Conservation (phyloP, 352 stramenopile genomes). For the Bremia lactucae region DNA sequence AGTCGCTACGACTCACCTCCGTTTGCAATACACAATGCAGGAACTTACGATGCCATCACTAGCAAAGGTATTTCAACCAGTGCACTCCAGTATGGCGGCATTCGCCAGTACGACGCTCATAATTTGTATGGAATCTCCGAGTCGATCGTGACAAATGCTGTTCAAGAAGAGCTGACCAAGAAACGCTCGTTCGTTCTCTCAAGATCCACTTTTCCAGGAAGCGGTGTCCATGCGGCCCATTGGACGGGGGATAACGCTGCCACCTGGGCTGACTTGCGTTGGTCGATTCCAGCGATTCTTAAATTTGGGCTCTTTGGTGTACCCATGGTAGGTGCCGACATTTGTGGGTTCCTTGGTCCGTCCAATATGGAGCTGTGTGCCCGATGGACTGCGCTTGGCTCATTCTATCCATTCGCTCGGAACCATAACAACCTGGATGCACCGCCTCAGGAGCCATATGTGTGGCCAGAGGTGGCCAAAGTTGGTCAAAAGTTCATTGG, state of each 20-base stretch:
- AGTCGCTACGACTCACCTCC: conserved; percentile 49
- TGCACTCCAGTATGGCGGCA: conserved; percentile 35
- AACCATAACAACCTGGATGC: conserved; percentile 69
- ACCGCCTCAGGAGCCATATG: conserved; percentile 52
- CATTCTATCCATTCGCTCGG: conserved; percentile 72
- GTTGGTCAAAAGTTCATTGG: conserved; percentile 55
- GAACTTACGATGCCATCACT: conserved; percentile 25
- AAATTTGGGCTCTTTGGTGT: conserved; percentile 72
- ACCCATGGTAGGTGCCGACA: conserved; percentile 74
- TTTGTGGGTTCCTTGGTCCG: conserved; percentile 52
- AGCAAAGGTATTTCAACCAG: conserved; percentile 59
- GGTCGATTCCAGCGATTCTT: conserved; percentile 53
- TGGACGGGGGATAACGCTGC: conserved; percentile 75
- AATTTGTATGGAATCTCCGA: conserved; percentile 76
- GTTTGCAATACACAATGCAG: conserved; percentile 50
- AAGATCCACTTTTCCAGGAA: conserved; percentile 56
- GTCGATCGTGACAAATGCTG: conserved; percentile 44
- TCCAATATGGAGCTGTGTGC: conserved; percentile 63
- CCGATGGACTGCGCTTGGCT: conserved; percentile 60
- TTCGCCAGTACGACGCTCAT: conserved; percentile 70
- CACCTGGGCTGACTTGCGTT: conserved; percentile 69
- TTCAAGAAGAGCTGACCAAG: conserved; percentile 35
- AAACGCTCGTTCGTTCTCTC: conserved; percentile 70
- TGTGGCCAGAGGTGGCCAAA: conserved; percentile 36
- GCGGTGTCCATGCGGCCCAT: conserved; percentile 48